These are phyloP conservation scores for Misopates orontium DNA, from an alignment of 257 asterid genomes.

Conservation along the genomic window DNA sequence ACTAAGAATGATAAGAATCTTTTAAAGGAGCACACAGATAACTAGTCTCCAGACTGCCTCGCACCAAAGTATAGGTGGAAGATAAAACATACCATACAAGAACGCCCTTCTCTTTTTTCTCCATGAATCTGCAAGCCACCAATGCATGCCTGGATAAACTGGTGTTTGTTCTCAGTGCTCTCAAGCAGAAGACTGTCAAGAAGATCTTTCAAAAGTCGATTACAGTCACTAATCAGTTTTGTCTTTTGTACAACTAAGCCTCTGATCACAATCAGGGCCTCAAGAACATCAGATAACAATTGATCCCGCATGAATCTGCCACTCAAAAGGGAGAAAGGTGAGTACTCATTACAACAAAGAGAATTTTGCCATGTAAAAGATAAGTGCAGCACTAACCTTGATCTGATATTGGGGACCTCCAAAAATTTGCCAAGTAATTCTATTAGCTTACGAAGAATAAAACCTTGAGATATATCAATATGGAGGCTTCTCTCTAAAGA, in stretches of 20 bases:
- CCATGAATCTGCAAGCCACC: slow-evolving; percentile 90
- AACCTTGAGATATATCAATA: slow-evolving; percentile 96
- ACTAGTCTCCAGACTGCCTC: not conserved
- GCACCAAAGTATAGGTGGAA: slow-evolving; percentile 4
- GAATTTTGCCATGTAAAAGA: slow-evolving; percentile 11
- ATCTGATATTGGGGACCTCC: slow-evolving; percentile 93
- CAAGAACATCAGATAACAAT: slow-evolving; percentile 88
- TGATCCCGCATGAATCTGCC: slow-evolving; percentile 91
- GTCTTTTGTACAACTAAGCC: slow-evolving; percentile 97
- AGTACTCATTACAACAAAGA: slow-evolving; percentile 12
- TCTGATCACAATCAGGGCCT: slow-evolving; percentile 95
- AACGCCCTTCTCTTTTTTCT: slow-evolving; percentile 82
- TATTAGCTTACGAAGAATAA: slow-evolving; percentile 95
- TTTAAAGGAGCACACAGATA: slow-evolving; percentile 1
- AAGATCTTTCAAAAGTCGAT: slow-evolving; percentile 87
- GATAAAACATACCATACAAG: slow-evolving; percentile 70
- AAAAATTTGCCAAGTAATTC: slow-evolving; percentile 96
- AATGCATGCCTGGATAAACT: slow-evolving; percentile 95
- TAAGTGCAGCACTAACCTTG: slow-evolving; percentile 54
- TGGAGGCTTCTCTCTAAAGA: slow-evolving; percentile 97
- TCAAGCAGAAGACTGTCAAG: slow-evolving; percentile 93
- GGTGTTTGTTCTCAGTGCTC: slow-evolving; percentile 87
- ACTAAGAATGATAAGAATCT: slow-evolving; percentile 9
- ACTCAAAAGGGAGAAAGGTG: slow-evolving; percentile 22
- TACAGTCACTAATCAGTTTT: slow-evolving; percentile 91